phyloP scores from a whole-genome alignment of 2,329 filamentous ascomycete genomes.

The Aspergillus nomiae region DNA sequence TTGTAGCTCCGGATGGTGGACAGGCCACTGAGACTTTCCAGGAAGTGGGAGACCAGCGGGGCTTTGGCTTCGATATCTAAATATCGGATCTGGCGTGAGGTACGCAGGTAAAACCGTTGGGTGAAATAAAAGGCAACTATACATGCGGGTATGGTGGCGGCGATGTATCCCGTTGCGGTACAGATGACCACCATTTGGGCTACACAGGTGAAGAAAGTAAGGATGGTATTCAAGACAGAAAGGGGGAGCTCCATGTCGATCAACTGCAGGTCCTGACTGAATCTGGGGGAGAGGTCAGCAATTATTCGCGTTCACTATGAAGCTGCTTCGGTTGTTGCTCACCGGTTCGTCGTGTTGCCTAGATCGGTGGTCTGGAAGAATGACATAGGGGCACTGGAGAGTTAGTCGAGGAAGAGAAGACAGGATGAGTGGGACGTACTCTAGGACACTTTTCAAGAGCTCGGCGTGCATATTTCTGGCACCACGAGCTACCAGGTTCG shows the following conservation, averaged over 20 bases:
- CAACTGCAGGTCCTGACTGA: conserved; percentile 15
- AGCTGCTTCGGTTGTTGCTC: background rate
- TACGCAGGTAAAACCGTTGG: conserved; percentile 59
- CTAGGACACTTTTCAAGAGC: background rate
- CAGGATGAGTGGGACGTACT: background rate
- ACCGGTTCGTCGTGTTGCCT: conserved; percentile 14
- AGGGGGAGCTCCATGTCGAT: conserved; percentile 20
- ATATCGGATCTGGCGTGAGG: conserved; percentile 51
- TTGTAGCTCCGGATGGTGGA: conserved; percentile 54
- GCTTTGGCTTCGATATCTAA: conserved; percentile 57
- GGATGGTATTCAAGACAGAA: conserved; percentile 5
- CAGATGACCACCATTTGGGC: conserved; percentile 5
- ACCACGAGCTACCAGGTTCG: background rate
- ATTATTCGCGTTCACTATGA: no score
- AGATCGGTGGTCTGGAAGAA: conserved; percentile 18
- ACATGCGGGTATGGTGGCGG: conserved; percentile 45
- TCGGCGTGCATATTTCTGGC: background rate
- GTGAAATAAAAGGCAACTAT: conserved; percentile 47
- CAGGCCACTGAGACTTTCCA: conserved; percentile 53
- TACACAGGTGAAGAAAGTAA: conserved; percentile 8
- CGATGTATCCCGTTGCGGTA: conserved; percentile 7
- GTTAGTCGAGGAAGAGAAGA: conserved; percentile 6
- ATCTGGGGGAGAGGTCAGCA: background rate
- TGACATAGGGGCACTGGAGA: conserved; percentile 14
- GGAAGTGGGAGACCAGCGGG: conserved; percentile 55